Evolutionary conservation across 169 alveolate genomes (phyloP), one percentile per base, ranked within the genome.

Genomic region (Plasmodium blacklocki): DNA sequence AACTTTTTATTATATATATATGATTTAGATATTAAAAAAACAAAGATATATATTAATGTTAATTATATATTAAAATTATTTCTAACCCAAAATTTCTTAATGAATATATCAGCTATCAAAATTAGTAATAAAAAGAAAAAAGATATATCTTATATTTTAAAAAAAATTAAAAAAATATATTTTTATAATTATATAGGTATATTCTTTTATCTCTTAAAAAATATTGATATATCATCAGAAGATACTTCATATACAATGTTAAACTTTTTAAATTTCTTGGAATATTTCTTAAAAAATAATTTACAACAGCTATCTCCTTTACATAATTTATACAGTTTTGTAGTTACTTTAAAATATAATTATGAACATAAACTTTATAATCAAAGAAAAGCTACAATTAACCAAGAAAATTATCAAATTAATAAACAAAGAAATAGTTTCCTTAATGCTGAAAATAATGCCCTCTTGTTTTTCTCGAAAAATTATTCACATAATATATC

Each of bases 61-160:
- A 78, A 66, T 78, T 78, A 78, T 32, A 8, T 78, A 12, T 58
- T 78, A 39, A 78, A 78, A 43, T 26, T 78, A 66, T 78, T 78
- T 58, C 23, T 78, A 45, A 66, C 89, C 3, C 50, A 78, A 63
- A 78, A 78, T 23, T 78, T 78, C 26, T 47, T 78, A 7, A 78
- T 78, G 89, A 78, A 78, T 43, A 66, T 78, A 78, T 78, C 89
- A 66, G 76, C 89, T 11, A 78, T 78, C 3, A 78, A 66, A 11
- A 78, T 78, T 4, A 50, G 50, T 49, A 78, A 78, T 78, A 78
- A 78, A 78, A 50, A 78, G 67, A 78, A 78, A 64, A 76, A 76
- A 49, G 23, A 78, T 50, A 50, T 78, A 12, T 32, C 49, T 26
- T 64, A 78, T 63, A 78, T 78, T 26, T 78, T 78, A 52, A 78